Evolutionary conservation across 805 yeast species (phyloP).

Genomic region (Candida jianshihensis): DNA sequence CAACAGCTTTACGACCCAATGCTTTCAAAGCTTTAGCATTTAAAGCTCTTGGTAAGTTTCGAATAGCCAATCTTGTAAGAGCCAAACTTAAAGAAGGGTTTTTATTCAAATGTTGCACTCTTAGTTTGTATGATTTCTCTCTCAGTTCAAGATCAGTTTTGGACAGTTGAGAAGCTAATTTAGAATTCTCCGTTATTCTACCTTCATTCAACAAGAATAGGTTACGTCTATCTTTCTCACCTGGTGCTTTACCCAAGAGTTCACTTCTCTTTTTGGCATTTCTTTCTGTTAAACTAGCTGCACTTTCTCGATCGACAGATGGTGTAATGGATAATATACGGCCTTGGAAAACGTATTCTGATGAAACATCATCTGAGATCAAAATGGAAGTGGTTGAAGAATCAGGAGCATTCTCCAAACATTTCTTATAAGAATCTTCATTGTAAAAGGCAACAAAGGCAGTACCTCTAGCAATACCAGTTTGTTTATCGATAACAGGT

Average conservation of each 20-base stretch:
- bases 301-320: constrained; percentile 83
- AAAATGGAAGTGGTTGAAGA: constrained; percentile 57
- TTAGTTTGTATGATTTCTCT: constrained; percentile 76
- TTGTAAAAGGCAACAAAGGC: constrained; percentile 85
- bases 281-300: constrained; percentile 63
- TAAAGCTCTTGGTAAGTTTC: constrained; percentile 92
- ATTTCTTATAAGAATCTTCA: constrained; percentile 55
- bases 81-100: constrained; percentile 90
- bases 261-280: constrained; percentile 70
- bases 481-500: constrained; percentile 80
- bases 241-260: constrained; percentile 71
- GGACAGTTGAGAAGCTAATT: constrained; percentile 62
- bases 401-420: constrained; percentile 75
- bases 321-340: constrained; percentile 78
- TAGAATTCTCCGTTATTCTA: constrained; percentile 73
- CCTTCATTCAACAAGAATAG: constrained; percentile 89
- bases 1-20: constrained; percentile 89
- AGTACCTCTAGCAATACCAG: constrained; percentile 87
- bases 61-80: constrained; percentile 88
- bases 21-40: constrained; percentile 83
- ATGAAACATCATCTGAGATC: constrained; percentile 87
- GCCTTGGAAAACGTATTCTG: constrained; percentile 86
- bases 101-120: constrained; percentile 85
- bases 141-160: constrained; percentile 77
- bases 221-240: constrained; percentile 77